Evolutionary conservation across 495 filamentous ascomycete genomes (phyloP), one percentile per base, ranked within the genome.

Genomic region (Aspergillus cavernicola): DNA sequence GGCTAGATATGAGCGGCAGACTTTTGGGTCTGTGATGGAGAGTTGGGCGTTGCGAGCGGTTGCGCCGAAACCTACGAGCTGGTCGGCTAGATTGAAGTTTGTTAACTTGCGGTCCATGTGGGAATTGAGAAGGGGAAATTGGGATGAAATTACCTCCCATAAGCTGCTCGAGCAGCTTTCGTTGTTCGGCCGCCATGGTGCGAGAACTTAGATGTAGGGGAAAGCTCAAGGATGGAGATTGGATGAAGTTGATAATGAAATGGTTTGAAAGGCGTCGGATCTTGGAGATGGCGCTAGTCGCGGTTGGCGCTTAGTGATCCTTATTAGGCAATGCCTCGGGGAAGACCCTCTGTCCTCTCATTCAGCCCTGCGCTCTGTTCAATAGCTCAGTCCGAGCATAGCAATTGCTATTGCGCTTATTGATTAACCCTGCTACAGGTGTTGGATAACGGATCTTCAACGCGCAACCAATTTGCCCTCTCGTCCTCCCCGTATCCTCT

Each of bases 1-100:
- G 55, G 83, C 90, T 45, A 99, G 81, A 72, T 91, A 97, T 51
- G 90, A 96, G 47, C 90, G 89, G 76, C 93, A 99, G 57, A 96
- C 88, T 73, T 95, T 96, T 29, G 87, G 77, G 71, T 99, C 95
- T 40, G 88, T 93, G 57, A 97, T 86, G 39, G 87, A 84, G 64
- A 96, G 81, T 70, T 93, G 85, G 9, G 88, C 75, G 42, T 85
- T 78, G 71, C 86, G 85, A 39, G 85, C 84, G 26, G 84, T 76
- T 47, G 85, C 80, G 45, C 84, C 82, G 36, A 78, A 79, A 64
- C 87, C 86, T 80, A 92, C 87, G 63, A 92, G 84, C 77, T 93
- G 86, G 72, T 95, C 89, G 82, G 72, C 55, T 73, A 26, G 31
- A 45, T 57, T 42, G 33, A 59, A 52, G 40, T 58, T 37, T 41